A percentile compares a stretch with the other conserved stretches of the same genome.
phyloP scores from a whole-genome alignment of 2,329 filamentous ascomycete species.

The Pseudopyrenochaeta lycopersici region DNA sequence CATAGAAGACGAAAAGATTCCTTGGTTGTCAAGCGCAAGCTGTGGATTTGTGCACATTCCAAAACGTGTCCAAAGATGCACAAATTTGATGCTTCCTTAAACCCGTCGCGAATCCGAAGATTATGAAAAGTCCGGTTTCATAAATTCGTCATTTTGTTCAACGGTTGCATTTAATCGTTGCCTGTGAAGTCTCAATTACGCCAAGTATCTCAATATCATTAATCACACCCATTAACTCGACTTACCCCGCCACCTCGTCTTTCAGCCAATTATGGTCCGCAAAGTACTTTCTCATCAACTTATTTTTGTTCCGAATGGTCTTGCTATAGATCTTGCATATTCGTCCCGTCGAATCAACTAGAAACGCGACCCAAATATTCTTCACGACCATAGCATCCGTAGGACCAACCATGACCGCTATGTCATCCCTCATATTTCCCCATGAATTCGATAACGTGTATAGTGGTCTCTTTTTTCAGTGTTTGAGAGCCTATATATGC shows the following conservation, averaged over 20 bases:
- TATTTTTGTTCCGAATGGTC: slow-evolving; percentile 5
- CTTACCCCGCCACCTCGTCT: neutral
- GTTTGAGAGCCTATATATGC: neutral
- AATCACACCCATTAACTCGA: neutral
- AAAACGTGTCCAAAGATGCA: no score
- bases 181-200: neutral
- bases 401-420: slow-evolving; percentile 12
- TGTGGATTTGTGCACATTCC: no score
- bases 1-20: no score
- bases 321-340: slow-evolving; percentile 21
- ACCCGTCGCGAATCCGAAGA: no score
- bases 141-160: neutral
- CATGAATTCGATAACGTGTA: slow-evolving; percentile 12
- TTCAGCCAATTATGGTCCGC: slow-evolving; percentile 17
- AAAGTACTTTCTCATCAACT: slow-evolving; percentile 18
- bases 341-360: slow-evolving; percentile 7
- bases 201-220: neutral
- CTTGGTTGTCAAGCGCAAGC: no score
- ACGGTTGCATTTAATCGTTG: neutral
- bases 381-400: slow-evolving; percentile 8
- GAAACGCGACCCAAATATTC: slow-evolving; percentile 14
- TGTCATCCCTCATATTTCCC: slow-evolving; percentile 20
- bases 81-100: no score
- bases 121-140: no score
- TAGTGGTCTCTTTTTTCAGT: slow-evolving; percentile 10